Evolutionary conservation across 768 basidiomycete genomes (phyloP).

Genomic region (Tulasnella sp.): DNA sequence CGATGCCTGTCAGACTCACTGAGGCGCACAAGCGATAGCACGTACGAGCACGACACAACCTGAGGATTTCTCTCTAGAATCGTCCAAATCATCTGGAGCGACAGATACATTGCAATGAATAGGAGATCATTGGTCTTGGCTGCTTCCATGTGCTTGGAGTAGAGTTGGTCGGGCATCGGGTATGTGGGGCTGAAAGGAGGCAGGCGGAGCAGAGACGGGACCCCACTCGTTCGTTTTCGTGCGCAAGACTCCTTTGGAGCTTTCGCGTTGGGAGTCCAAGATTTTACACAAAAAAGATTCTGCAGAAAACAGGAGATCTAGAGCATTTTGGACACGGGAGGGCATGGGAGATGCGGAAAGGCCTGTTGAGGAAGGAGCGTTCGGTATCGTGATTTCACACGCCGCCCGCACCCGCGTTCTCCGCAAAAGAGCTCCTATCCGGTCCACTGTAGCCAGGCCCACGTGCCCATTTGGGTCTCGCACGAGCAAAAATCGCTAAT

Average conservation of each 20-base stretch:
- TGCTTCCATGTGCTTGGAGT: background rate
- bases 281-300: background rate
- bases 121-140: background rate
- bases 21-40: background rate
- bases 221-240: background rate
- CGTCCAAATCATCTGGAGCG: background rate
- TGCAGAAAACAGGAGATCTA: constrained; percentile 4
- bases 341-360: background rate
- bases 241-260: background rate
- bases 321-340: background rate
- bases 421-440: constrained; percentile 3
- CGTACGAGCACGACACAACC: background rate
- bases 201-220: background rate
- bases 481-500: constrained; percentile 1
- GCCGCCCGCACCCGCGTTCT: constrained; percentile 2
- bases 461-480: background rate
- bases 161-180: background rate
- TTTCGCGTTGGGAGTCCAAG: background rate
- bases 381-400: constrained; percentile 5
- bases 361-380: background rate
- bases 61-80: background rate
- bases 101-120: background rate
- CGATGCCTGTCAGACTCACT: background rate
- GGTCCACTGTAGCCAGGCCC: constrained; percentile 10
- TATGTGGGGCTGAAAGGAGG: background rate